Base-by-base conservation (phyloP, 176 grass and related monocot genomes). In the Aegilops speltoides region DNA sequence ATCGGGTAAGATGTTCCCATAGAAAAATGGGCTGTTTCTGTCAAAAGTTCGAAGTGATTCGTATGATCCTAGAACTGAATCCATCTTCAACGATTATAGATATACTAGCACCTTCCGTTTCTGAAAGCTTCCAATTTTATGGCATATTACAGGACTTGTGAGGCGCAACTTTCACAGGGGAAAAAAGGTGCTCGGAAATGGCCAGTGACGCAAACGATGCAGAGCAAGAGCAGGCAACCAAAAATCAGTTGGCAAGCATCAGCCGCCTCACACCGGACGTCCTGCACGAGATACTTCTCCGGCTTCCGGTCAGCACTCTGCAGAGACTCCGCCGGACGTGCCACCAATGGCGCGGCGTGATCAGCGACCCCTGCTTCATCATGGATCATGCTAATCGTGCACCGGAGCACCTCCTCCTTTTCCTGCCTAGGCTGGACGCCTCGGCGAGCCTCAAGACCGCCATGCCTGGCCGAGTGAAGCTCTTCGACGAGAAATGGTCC, bases 221-320 rank as follows among this genome's bases (percentile, higher is more conserved):
- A 52, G 32, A 29, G 43, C 67, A 56, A 29, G 32, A 29, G 43
- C 67, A 57, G 2, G 14, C 40, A 17, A 1, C 10, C n/a, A 65
- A 88, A 33, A 72, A 73, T 32, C 64, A 46, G 26, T 19, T 24
- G 3, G 37, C 70, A 69, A 68, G 50, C 26, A 61, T 90, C 73
- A 76, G 73, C 73, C 14, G 73, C 73, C 25, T 76, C 71, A 66
- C 62, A 52, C 20, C 43, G 29, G 84, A 86, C 37, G 38, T 86
- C 38, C 76, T 78, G 23, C 68, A 76, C 38, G 89, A 86, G 73
- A 86, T 87, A 37, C 79, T 90, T 37, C 48, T 90, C 67, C 77
- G 84, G 52, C 79, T 90, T 45, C 84, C 84, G 0, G 22, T 79
- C 20, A 83, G 9, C 64, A 24, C 89, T 65, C 72, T 90, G 3